Conservation (phyloP, 345 rosid genomes). For the Eutrema japonicum region DNA sequence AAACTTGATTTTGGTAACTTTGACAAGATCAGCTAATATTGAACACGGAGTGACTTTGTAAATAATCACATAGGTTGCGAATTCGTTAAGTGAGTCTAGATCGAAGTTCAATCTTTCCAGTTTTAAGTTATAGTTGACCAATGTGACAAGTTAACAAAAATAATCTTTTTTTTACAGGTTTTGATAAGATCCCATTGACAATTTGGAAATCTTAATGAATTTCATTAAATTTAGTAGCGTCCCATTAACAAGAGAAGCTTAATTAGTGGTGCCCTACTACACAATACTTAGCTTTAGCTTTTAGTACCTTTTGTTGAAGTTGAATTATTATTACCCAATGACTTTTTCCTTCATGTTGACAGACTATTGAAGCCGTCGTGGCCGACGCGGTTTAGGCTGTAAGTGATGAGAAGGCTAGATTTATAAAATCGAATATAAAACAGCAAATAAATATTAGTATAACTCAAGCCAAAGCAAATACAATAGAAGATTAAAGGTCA, state of each 20-base stretch:
- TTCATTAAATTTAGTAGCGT: slow-evolving; percentile 15
- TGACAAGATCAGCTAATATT: slow-evolving; percentile 3
- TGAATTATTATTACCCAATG: slow-evolving; percentile 18
- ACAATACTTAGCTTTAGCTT: not conserved
- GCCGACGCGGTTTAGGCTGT: slow-evolving; percentile 34
- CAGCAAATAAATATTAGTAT: no score
- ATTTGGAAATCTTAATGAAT: not conserved
- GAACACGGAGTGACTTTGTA: not conserved
- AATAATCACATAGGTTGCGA: not conserved
- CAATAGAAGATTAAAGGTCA: not conserved
- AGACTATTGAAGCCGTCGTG: slow-evolving; percentile 20
- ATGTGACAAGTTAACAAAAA: not conserved
- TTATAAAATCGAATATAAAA: not conserved
- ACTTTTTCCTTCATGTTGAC: slow-evolving; percentile 23
- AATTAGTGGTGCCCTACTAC: slow-evolving; percentile 21
- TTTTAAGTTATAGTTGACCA: not conserved
- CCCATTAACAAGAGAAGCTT: slow-evolving; percentile 15
- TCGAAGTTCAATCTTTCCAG: not conserved
- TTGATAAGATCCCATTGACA: not conserved
- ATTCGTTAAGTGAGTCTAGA: not conserved
- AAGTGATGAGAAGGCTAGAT: not conserved
- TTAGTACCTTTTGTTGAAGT: slow-evolving; percentile 9
- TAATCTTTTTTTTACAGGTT: no score
- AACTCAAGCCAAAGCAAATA: slow-evolving; percentile 12
- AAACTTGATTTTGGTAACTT: not conserved